Base-by-base conservation (phyloP, 1,284 basidiomycete species). In the Coriolopsis trogii region DNA sequence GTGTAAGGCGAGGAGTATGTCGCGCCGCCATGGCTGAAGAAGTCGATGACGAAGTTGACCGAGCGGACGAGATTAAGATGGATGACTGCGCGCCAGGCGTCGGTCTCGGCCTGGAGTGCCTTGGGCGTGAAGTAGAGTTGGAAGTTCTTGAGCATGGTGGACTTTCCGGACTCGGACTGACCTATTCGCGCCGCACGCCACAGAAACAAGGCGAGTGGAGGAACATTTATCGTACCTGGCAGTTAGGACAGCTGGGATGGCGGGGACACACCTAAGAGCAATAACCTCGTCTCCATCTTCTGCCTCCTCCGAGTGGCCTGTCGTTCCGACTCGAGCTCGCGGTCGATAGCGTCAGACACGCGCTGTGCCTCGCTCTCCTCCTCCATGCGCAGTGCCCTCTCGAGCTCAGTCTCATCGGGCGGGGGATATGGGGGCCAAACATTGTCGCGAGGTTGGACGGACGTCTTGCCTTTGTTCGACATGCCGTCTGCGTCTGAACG, bases 121-220 rank as follows among this genome's bases (percentile, higher is more conserved):
- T 75, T 76, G 0, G 83, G 83, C 5, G 81, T 74, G 56, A 82
- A 83, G 51, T 77, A 71, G 21, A 84, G 69, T 60, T 84, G 81
- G 58, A 85, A 81, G 62, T 84, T 83, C 67, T 84, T 84, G 31
- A 86, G 69, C 39, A 84, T 73, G 0, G 83, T 85, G 1, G 81
- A 84, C 62, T 85, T 85, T 25, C 83, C 82, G 3, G 80, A 81
- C 66, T 85, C 82, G 26, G 82, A 79, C 66, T 84, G 82, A 48
- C 83, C 82, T 83, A 57, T 23, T 15, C n/a, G 31, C 7, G 24
- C 18, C 24, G 20, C 3, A 9, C 3, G 36, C 28, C 8, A 28
- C 15, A 16, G 13, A 25, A 25, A 16, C 4, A 16, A 16, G 10
- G n/a, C n/a, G 15, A 16, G 33, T 4, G 9, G 38, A n/a, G n/a